Evolutionary conservation across 306 rosid genomes (phyloP), one percentile per base, ranked within the genome.

Genomic region (Lupinus albus): DNA sequence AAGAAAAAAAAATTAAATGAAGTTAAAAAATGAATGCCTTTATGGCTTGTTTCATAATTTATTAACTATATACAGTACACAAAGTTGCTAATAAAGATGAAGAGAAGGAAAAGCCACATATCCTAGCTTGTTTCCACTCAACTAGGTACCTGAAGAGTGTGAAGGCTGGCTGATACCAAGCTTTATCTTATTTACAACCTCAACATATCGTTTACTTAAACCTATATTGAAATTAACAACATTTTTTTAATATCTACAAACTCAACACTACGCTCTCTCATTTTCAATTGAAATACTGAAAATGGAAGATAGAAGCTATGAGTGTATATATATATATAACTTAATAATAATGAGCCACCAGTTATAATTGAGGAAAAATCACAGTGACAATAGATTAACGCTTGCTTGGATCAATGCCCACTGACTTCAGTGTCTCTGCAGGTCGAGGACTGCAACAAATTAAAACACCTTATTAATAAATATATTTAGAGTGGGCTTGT

Each of bases 341-440:
- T 9, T n/a, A 25, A 2, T 25, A 25, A 2, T 25, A 36, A 57
- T 45, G 7, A 11, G 54, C 70, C 71, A 53, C 71, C 61, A 67
- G 55, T 49, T 54, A 33, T 47, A 32, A 44, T 58, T 11, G 57
- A 3, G 2, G 4, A 5, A 21, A 4, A 11, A 16, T 0, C 51
- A 8, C 0, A 9, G 16, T 33, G 46, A 2, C 55, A 62, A 9
- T 30, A 33, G 3, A 46, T 77, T 48, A 81, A 48, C 33, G 59
- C 18, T 16, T 52, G 6, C 20, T 0, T 2, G 82, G 64, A 4
- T 74, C 75, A 30, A 81, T 7, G 9, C 82, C 85, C n/a, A 55
- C 80, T 0, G 77, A 57, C 77, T 77, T 81, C 80, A 81, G 52
- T 51, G 82, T 68, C 68, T 69, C 80, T 0, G 48, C 54, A 1